phyloP scores from a whole-genome alignment of 2,329 filamentous ascomycete species.

The Penicillium sp. region DNA sequence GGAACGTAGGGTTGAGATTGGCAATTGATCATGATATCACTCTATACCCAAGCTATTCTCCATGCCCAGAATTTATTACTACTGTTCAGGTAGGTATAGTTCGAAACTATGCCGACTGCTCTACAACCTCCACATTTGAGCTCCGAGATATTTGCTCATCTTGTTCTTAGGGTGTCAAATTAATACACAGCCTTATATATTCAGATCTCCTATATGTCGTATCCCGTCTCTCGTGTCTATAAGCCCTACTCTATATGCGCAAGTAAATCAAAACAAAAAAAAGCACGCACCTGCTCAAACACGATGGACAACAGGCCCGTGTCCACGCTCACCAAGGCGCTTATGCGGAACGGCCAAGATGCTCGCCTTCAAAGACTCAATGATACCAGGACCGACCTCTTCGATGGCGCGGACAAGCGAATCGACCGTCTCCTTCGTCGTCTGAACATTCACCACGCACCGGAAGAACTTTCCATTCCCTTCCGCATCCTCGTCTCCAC shows the following conservation, averaged over 20 bases:
- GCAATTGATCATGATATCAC: slow-evolving; percentile 24
- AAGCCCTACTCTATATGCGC: slow-evolving; percentile 3
- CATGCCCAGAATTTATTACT: neutral
- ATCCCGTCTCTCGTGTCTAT: neutral
- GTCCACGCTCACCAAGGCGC: slow-evolving; percentile 33
- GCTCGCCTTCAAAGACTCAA: slow-evolving; percentile 28
- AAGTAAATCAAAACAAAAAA: slow-evolving; percentile 3
- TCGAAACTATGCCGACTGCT: neutral
- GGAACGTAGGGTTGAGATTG: slow-evolving; percentile 47
- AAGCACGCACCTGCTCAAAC: slow-evolving; percentile 3
- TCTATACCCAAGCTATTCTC: neutral
- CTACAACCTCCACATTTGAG: neutral
- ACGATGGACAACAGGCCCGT: slow-evolving; percentile 35
- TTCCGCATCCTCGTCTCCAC: slow-evolving; percentile 48
- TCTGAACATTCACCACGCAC: slow-evolving; percentile 65
- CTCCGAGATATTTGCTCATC: neutral
- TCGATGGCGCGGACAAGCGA: slow-evolving; percentile 61
- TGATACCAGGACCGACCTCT: slow-evolving; percentile 42
- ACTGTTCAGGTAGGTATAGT: neutral
- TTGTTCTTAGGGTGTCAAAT: neutral
- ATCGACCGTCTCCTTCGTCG: slow-evolving; percentile 59
- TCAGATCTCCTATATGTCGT: neutral
- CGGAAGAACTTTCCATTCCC: slow-evolving; percentile 64
- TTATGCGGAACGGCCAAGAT: slow-evolving; percentile 17
- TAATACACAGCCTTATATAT: neutral